Base-by-base conservation (phyloP, 2,329 filamentous ascomycete species). In the Cercospora canescens region DNA sequence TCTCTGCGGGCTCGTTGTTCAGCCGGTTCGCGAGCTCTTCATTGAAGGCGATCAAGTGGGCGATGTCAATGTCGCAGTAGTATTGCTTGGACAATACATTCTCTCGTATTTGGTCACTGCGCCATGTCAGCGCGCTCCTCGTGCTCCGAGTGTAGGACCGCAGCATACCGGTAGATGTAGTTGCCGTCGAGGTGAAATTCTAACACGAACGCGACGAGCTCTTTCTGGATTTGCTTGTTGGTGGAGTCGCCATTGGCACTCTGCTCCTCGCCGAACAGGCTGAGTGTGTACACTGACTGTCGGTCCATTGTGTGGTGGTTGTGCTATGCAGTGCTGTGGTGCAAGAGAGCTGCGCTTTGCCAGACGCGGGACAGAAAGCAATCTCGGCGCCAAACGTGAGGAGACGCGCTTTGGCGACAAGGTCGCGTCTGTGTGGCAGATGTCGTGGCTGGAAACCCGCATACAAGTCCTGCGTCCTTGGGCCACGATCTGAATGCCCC, bases 61-160 rank as follows among this genome's bases (percentile, higher is more conserved):
- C 92, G 73, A 99, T 92, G 78, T 99, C 94, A 77, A 99, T 88
- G 78, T 99, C 94, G 83, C 95, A 97, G 79, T 90, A 97, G 82
- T 93, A 98, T 74, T 94, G 93, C 78, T 97, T 95, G 48, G 97
- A 85, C 1, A 98, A 86, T 7, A 95, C 93, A 82, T 99, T 99
- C 77, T 98, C 93, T 74, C 92, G 89, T 66, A 99, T 87, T 81
- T 98, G 95, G 75, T 98, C 94, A 86, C 95, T 96, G 73, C 16
- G 37, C 1, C 24, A 2, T 2, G 52, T 83, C 66, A 83, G 77
- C 26, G 58, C 70, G 21, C 21, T 32, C 21, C 18, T 30, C 16
- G 12, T n/a, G 7, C 60, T 16, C 35, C 56, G 34, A 18, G 12
- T 6, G 4, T 1, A 35, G 2, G 48, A 32, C 7, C n/a, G 24